Evolutionary conservation across 139 green algal genomes (phyloP).

Genomic region (Deuterostichococcus epilithicus): DNA sequence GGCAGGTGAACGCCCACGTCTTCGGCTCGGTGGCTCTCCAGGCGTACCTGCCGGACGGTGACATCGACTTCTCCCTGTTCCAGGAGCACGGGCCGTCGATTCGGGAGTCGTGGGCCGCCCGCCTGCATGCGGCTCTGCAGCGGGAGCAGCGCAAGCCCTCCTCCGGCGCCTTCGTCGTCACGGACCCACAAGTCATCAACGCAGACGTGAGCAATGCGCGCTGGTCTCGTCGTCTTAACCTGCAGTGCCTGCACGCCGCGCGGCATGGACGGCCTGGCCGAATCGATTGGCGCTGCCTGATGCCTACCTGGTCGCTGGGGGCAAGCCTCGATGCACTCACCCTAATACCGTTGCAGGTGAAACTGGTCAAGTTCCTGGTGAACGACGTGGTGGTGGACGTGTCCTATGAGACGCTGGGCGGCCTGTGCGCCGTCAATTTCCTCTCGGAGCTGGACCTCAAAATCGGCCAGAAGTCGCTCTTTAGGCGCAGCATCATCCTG

Average conservation of each 20-base stretch:
- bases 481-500: conserved; percentile 94
- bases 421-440: conserved; percentile 89
- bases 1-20: conserved; percentile 74
- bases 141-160: conserved; percentile 50
- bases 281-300: neutral
- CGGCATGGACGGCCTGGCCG: neutral
- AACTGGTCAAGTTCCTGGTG: conserved; percentile 93
- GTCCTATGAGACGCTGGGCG: conserved; percentile 88
- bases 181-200: conserved; percentile 80
- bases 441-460: conserved; percentile 79
- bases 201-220: conserved; percentile 64
- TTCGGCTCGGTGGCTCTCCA: conserved; percentile 95
- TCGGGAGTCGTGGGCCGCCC: conserved; percentile 58
- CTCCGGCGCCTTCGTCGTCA: conserved; percentile 59
- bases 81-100: conserved; percentile 27
- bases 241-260: neutral
- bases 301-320: conserved; percentile 12
- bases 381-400: conserved; percentile 97
- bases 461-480: conserved; percentile 78
- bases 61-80: conserved; percentile 95
- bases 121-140: conserved; percentile 61
- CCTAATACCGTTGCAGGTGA: conserved; percentile 54
- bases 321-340: neutral
- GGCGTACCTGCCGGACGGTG: conserved; percentile 93
- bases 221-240: neutral